A percentile compares a stretch with the other conserved stretches of the same genome.
phyloP scores from a whole-genome alignment of 106 monocot genomes.

The Allium fistulosum region DNA sequence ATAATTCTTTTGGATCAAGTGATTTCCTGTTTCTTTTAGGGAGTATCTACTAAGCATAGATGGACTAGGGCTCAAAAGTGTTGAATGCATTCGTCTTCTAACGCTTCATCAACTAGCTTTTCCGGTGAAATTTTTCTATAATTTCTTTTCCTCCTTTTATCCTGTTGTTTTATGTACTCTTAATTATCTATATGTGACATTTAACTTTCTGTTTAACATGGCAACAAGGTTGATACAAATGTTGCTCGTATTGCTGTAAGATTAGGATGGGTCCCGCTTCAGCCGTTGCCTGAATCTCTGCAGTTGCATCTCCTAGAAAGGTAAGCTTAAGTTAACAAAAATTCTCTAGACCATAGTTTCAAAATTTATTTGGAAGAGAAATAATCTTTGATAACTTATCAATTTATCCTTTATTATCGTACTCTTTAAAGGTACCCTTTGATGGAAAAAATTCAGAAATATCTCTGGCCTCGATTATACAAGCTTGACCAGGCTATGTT shows the following conservation, averaged over 20 bases:
- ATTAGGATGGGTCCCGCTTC: constrained; percentile 87
- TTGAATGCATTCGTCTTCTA: constrained; percentile 80
- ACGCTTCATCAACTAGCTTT: constrained; percentile 84
- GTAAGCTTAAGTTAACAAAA: constrained; percentile 19
- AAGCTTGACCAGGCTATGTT: constrained; percentile 53
- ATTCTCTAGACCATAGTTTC: neutral
- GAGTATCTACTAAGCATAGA: constrained; percentile 64
- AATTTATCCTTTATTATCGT: neutral
- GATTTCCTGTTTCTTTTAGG: constrained; percentile 22
- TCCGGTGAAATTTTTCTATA: constrained; percentile 31
- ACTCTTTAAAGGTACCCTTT: constrained; percentile 39
- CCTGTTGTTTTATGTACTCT: neutral
- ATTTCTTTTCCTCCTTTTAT: neutral
- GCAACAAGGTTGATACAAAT: constrained; percentile 69
- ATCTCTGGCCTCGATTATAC: constrained; percentile 64
- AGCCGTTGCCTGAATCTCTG: constrained; percentile 77
- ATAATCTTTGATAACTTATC: neutral
- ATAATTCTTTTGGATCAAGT: no score
- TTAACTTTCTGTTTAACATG: no score
- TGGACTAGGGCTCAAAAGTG: constrained; percentile 83
- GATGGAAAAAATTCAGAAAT: constrained; percentile 56
- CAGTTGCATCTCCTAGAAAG: constrained; percentile 76
- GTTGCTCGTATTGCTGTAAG: constrained; percentile 87
- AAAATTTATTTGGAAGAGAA: neutral
- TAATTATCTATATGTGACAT: neutral